These are phyloP conservation scores for Dryas alaskensis DNA, from an alignment of 306 rosid species.

Conservation along the genomic window DNA sequence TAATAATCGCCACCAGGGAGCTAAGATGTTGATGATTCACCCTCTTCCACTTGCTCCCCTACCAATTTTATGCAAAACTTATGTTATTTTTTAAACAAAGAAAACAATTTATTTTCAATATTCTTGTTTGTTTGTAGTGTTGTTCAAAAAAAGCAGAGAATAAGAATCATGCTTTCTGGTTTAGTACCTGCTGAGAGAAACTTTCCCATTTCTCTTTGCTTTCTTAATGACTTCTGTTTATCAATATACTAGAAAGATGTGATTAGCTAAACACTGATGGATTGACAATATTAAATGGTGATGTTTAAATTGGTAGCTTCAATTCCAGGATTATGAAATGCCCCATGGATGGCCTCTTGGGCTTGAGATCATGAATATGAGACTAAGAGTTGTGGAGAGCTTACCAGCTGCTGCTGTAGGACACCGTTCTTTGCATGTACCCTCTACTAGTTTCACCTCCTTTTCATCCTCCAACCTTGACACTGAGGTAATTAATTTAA, in stretches of 20 bases:
- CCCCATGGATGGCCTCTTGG: conserved; percentile 85
- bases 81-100: not conserved
- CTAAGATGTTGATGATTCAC: not conserved
- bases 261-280: not conserved
- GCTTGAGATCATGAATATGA: conserved; percentile 51
- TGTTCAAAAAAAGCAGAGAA: too few species aligned
- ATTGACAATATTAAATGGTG: not conserved
- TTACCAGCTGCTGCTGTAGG: conserved; percentile 29
- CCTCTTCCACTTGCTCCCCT: too few species aligned
- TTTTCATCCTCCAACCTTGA: conserved; percentile 81
- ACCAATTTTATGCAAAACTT: too few species aligned
- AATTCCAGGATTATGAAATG: conserved; percentile 45
- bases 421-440: conserved; percentile 36
- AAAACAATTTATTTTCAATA: too few species aligned
- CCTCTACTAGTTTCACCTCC: conserved; percentile 72
- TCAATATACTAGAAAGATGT: not conserved
- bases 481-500: conserved; percentile 53
- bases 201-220: too few species aligned
- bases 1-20: not conserved
- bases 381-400: conserved; percentile 52
- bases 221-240: too few species aligned
- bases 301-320: not conserved
- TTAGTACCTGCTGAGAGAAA: too few species aligned
- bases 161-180: too few species aligned
- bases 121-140: too few species aligned